Base-by-base conservation (phyloP, 352 stramenopile species). In the Blastocystis sp. region DNA sequence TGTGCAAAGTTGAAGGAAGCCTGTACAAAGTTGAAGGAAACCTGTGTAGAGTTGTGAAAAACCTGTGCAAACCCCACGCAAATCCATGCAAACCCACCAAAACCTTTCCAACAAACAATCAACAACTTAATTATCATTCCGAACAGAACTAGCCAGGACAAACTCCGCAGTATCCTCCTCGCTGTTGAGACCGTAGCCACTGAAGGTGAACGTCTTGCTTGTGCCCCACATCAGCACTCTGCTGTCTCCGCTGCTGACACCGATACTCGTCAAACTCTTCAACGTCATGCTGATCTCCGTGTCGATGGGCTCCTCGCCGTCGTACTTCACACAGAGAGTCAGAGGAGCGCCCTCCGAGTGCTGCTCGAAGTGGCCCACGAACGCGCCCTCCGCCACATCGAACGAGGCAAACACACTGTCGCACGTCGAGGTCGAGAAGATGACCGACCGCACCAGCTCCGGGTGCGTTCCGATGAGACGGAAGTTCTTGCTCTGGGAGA, bases 391-490 rank as follows among this genome's bases (percentile, higher is more conserved):
- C 47, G n/a, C 23, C 73, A 64, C 73, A 13, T 50, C 18, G 39
- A 84, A 84, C 23, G 34, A 11, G 11, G 34, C 55, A 55, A 84
- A 84, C 73, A 66, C 45, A 23, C 68, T 43, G 15, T 64, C 73
- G 56, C 73, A 84, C 18, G 73, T 66, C 18, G 73, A 68, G 4
- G 15, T 84, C 56, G 73, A 54, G 73, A 84, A 84, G n/a, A 84
- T 84, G 53, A 47, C 73, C 11, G 20, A 53, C 20, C n/a, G 26
- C 45, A 84, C 73, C 50, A 84, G 15, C 73, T 84, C 73, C 20
- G 73, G 29, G 56, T 84, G 73, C 29, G 73, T 54, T 29, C 73
- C 73, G 34, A 84, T 20, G 53, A 84, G 53, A 45, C 73, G 73
- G 73, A 84, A 84, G 15, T 45, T 13, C 73, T 84, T 84, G 15